phyloP scores from a whole-genome alignment of 176 grass and related monocot species.

The Aegilops tauschii region DNA sequence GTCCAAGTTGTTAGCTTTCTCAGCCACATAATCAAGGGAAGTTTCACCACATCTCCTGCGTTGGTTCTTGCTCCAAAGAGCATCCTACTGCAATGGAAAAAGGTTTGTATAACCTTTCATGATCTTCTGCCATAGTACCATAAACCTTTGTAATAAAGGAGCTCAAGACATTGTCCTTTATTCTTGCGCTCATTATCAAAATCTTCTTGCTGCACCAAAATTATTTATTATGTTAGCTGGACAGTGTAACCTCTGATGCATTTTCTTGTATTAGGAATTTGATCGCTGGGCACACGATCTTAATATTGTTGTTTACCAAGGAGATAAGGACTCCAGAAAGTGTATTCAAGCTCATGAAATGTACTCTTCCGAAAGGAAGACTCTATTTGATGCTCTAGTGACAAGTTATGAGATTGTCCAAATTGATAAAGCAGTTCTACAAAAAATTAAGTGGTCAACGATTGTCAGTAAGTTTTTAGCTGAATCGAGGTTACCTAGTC shows the following conservation, averaged over 20 bases:
- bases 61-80: slow-evolving; percentile 73
- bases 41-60: slow-evolving; percentile 33
- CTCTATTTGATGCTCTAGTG: slow-evolving; percentile 69
- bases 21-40: slow-evolving; percentile 45
- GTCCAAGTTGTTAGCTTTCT: slow-evolving; percentile 75
- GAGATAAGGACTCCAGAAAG: slow-evolving; percentile 55
- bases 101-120: slow-evolving; percentile 41
- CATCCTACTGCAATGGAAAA: slow-evolving; percentile 77
- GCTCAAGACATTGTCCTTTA: background rate
- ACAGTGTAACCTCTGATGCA: background rate
- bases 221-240: background rate
- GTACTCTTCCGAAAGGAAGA: slow-evolving; percentile 50
- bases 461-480: slow-evolving; percentile 52
- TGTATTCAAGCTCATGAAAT: slow-evolving; percentile 60
- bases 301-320: slow-evolving; percentile 74
- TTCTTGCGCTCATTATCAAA: background rate
- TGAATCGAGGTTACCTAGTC: background rate
- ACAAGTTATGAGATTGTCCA: slow-evolving; percentile 70
- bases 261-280: slow-evolving; percentile 57
- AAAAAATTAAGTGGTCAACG: slow-evolving; percentile 64
- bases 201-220: background rate
- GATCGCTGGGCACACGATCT: slow-evolving; percentile 45
- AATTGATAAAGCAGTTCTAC: slow-evolving; percentile 49
- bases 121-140: background rate
- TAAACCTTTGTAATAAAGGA: background rate